Evolutionary conservation across 192 early-diverging fungal genomes (phyloP), one percentile per base, ranked within the genome.

Genomic region (Linnemannia zychae): DNA sequence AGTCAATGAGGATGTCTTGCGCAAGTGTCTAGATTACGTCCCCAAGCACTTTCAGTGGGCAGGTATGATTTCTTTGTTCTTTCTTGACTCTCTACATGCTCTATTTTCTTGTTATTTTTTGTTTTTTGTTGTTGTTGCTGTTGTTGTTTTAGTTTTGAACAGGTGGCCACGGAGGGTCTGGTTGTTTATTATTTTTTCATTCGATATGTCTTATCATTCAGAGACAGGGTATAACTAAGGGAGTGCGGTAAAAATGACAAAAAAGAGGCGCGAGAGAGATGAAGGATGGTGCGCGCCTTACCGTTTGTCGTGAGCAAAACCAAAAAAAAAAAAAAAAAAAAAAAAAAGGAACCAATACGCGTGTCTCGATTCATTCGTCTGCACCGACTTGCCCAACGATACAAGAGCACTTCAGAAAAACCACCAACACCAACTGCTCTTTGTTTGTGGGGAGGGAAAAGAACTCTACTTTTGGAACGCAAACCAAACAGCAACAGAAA

Each of bases 41-140:
- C 95, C 96, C 44, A 94, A 93, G 70, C 92, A 95, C 77, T 96
- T 97, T 79, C 92, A 93, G 67, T 96, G 96, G 96, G 96, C 95
- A 67, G 96, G 94, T 86, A 87, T 88, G 86, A n/a, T n/a, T 80
- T 17, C 17, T 33, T n/a, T 18, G 52, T 22, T 1, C 36, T 53
- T 81, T 49, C 71, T 60, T 36, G 52, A 69, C 34, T 18, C 53
- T 18, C 60, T 24, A 4, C 67, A 16, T 5, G 36, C 36, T 28
- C 18, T 20, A 31, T 44, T 9, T 28, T 78, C 22, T 22, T 53
- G 37, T 33, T 65, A 37, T 60, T 38, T 31, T 57, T 72, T 24
- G 44, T 68, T 7, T 50, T 65, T 24, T 37, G 60, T 31, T 22
- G n/a, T n/a, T n/a, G n/a, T n/a, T n/a, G n/a, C n/a, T n/a, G n/a